Percentiles rank a stretch among this genome's conserved stretches.
phyloP scores from a whole-genome alignment of 2,329 filamentous ascomycete genomes.

The Sclerotiophoma versabilis region DNA sequence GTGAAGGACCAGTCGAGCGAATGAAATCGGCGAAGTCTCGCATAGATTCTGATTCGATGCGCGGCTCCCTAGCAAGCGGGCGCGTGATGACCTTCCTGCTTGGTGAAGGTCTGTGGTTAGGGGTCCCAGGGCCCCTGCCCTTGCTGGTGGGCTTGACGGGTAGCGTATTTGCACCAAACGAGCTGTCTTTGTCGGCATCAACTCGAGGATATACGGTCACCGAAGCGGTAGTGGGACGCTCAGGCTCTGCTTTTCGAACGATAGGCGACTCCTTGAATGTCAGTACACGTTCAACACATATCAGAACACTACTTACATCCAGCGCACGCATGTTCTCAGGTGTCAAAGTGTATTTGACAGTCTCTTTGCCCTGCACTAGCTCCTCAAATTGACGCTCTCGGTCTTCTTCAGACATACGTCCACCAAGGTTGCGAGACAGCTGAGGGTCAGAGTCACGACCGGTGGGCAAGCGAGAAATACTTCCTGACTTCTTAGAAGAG shows the following conservation, averaged over 20 bases:
- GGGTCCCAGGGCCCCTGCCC: conserved; percentile 27
- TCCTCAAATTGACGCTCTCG: conserved; percentile 56
- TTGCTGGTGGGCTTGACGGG: conserved; percentile 34
- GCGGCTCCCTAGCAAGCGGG: conserved; percentile 71
- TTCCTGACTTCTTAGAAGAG: conserved; percentile 40
- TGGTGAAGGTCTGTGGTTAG: conserved; percentile 32
- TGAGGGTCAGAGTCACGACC: conserved; percentile 42
- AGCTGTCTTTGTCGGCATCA: conserved; percentile 36
- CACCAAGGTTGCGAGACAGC: conserved; percentile 37
- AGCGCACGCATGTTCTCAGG: conserved; percentile 55
- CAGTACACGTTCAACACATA: background rate
- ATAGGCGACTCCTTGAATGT: conserved; percentile 33
- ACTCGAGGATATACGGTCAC: conserved; percentile 44
- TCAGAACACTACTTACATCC: conserved; percentile 46
- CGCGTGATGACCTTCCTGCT: conserved; percentile 37
- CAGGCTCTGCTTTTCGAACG: conserved; percentile 28
- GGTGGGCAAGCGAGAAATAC: conserved; percentile 42
- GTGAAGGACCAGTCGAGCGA: conserved; percentile 74
- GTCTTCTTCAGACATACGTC: conserved; percentile 49
- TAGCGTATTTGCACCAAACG: conserved; percentile 37
- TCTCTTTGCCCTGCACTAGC: conserved; percentile 56
- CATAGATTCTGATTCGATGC: conserved; percentile 73
- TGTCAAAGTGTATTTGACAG: conserved; percentile 59
- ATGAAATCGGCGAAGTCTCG: conserved; percentile 90
- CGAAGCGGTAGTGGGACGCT: conserved; percentile 27